phyloP scores from a whole-genome alignment of 139 green algal genomes.

The Zygnema cylindricum region DNA sequence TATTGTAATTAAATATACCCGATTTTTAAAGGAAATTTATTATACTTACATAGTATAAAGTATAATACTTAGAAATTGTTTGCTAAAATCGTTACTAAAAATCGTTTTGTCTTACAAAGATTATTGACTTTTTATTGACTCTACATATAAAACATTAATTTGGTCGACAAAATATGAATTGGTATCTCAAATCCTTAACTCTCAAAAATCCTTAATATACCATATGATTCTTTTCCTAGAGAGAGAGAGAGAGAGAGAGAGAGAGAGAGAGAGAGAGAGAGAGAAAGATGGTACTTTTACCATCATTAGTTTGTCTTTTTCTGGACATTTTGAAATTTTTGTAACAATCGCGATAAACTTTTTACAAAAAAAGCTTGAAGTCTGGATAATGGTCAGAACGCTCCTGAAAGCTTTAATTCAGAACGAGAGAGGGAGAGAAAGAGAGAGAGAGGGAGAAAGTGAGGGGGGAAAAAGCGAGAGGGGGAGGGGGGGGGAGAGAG shows the following conservation, averaged over 20 bases:
- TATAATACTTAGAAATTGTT: no score
- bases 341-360: background rate
- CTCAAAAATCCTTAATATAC: background rate
- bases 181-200: background rate
- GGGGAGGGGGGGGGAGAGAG: conserved; percentile 85
- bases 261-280: conserved; percentile 9
- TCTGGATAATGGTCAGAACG: background rate
- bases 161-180: background rate
- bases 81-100: no score
- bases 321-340: background rate
- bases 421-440: conserved; percentile 84
- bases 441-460: background rate
- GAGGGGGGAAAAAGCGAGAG: no score
- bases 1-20: no score
- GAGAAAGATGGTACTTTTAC: background rate
- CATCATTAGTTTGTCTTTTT: background rate
- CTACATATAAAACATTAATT: background rate
- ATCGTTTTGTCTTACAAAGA: background rate
- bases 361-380: background rate
- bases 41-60: no score
- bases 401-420: conserved; percentile 74
- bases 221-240: background rate
- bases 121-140: background rate
- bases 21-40: no score
- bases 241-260: background rate